Evolutionary conservation across 225 moss, liverwort and hornwort genomes (phyloP).

Genomic region (Marchantia polymorpha): DNA sequence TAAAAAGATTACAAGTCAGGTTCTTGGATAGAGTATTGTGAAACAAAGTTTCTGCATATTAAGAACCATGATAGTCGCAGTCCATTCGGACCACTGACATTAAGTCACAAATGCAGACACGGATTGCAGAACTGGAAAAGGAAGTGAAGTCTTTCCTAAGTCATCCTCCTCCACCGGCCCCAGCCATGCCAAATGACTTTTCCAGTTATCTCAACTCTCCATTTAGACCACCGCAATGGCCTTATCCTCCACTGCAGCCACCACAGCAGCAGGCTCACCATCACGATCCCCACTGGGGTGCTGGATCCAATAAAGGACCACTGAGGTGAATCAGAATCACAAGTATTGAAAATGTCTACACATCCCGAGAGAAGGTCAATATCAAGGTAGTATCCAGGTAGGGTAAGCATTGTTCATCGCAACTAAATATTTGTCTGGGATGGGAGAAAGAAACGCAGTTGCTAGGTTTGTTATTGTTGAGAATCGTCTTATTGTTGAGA

Average conservation of each 20-base stretch:
- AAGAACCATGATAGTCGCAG: too few relatives aligned
- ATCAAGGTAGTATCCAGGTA: neutral
- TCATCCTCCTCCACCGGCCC: slow-evolving; percentile 4
- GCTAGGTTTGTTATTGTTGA: neutral
- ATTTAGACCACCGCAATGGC: slow-evolving; percentile 21
- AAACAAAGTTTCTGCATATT: too few relatives aligned
- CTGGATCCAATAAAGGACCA: slow-evolving; percentile 4
- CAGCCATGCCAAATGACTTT: slow-evolving; percentile 9
- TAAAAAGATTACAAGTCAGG: too few relatives aligned
- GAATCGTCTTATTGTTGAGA: neutral
- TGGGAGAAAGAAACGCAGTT: neutral
- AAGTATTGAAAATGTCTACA: too few relatives aligned
- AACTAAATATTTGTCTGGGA: neutral
- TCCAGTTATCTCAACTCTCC: slow-evolving; percentile 11
- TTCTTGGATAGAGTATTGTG: too few relatives aligned
- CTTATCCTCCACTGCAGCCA: slow-evolving; percentile 11
- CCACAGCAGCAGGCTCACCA: slow-evolving; percentile 16
- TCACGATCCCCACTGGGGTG: slow-evolving; percentile 23
- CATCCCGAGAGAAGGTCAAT: neutral
- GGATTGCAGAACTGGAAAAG: slow-evolving; percentile 33
- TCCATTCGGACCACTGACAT: neutral
- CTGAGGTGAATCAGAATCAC: slow-evolving; percentile 10
- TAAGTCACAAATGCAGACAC: slow-evolving; percentile 25
- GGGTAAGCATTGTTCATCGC: neutral
- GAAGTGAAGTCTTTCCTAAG: slow-evolving; percentile 28